Base-by-base conservation (phyloP, 2,329 filamentous ascomycete genomes). In the Xylariaceae sp. region DNA sequence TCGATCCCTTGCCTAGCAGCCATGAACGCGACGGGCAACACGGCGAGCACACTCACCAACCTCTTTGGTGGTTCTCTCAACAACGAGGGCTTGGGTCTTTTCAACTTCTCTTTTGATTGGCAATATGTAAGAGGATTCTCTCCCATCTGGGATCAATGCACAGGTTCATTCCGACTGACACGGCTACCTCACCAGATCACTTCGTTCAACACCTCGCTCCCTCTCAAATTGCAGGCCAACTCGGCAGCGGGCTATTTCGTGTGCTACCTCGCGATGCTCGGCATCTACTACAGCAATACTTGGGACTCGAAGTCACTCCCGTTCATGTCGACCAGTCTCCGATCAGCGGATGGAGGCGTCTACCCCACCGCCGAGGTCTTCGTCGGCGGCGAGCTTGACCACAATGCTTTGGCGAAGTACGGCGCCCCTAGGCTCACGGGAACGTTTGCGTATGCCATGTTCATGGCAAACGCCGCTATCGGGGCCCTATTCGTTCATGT, bases 381-480 rank as follows among this genome's bases (percentile, higher is more conserved):
- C 34, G 39, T 42, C 3, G 55, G 53, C 2, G 60, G 58, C 16
- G 38, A 68, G 11, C 54, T 76, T 15, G 50, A 69, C 40, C 37
- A 64, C 35, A 40, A 49, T 0, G 60, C 62, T 1, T 35, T 76
- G 16, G 50, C 50, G 0, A 45, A 56, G 17, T 59, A 64, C 31
- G 72, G 72, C 2, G 38, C 67, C 3, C 72, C 72, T 0, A 59
- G 48, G 6, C 47, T 76, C 3, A 63, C 63, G 0, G 70, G 68
- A 1, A 61, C 52, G 1, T 75, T 75, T 42, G 70, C 68, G 0
- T 73, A 65, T 28, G 55, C 64, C 2, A 61, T 75, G 58, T 65
- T 76, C 39, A 75, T 75, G 57, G 68, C 70, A 2, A 75, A 75
- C 50, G 67, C 68, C 40, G 70, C 72, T 19, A 77, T 77, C 31